Evolutionary conservation across 352 stramenopile species (phyloP).

Genomic region (Hyaloperonospora brassicae): DNA sequence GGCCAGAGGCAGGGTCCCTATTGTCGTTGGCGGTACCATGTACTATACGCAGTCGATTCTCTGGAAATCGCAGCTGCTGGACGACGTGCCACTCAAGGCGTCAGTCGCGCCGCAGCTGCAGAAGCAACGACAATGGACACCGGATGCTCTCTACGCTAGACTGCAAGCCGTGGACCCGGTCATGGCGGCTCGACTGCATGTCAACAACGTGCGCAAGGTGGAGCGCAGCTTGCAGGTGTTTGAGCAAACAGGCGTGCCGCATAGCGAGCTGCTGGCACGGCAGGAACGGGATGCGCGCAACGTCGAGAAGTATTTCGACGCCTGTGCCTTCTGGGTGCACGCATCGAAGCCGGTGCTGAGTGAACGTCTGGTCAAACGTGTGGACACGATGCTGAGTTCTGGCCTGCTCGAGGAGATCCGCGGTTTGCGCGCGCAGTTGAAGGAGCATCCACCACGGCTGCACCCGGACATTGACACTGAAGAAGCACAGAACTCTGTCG

Average conservation of each 20-base stretch:
- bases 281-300: conserved; percentile 43
- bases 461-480: conserved; percentile 10
- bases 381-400: conserved; percentile 71
- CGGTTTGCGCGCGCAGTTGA: conserved; percentile 36
- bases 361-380: conserved; percentile 54
- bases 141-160: conserved; percentile 50
- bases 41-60: conserved; percentile 90
- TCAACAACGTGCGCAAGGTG: conserved; percentile 84
- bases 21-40: conserved; percentile 89
- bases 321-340: conserved; percentile 79
- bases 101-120: conserved; percentile 4
- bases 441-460: conserved; percentile 38
- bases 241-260: conserved; percentile 61
- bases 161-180: conserved; percentile 69
- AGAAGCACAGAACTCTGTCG: conserved; percentile 42
- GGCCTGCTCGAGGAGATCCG: conserved; percentile 80
- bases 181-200: conserved; percentile 76
- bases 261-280: conserved; percentile 60
- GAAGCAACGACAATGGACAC: conserved; percentile 25
- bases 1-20: conserved; percentile 79
- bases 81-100: conserved; percentile 45
- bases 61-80: conserved; percentile 81
- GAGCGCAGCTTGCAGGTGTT: conserved; percentile 81
- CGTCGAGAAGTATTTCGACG: conserved; percentile 64
- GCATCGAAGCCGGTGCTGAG: conserved; percentile 58